phyloP scores from a whole-genome alignment of 805 yeast genomes.

The Starmera dryadoides region DNA sequence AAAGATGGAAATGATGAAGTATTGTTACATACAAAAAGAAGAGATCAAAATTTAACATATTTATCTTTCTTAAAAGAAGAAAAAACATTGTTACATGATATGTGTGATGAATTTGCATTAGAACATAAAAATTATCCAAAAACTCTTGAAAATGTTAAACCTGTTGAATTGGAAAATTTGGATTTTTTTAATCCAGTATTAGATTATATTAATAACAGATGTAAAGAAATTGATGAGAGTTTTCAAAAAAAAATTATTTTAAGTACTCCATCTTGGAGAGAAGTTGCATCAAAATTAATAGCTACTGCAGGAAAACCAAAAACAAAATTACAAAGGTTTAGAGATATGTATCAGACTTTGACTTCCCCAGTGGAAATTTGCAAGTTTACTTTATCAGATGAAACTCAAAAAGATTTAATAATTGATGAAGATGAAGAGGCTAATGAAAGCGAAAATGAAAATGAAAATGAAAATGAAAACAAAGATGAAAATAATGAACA shows the following conservation, averaged over 20 bases:
- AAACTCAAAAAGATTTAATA: not conserved
- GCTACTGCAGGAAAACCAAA: not conserved
- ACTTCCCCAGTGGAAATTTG: not conserved
- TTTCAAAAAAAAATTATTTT: constrained; percentile 5
- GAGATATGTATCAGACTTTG: not conserved
- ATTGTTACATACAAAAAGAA: constrained; percentile 14
- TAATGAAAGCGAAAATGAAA: not conserved
- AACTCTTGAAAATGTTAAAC: not conserved
- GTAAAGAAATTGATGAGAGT: constrained; percentile 3
- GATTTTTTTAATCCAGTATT: constrained; percentile 12
- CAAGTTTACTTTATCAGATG: not conserved
- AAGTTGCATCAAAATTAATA: not conserved
- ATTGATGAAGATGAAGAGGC: not conserved
- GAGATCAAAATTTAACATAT: constrained; percentile 8
- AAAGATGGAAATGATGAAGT: constrained; percentile 37
- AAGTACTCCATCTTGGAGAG: not conserved
- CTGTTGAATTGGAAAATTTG: constrained; percentile 1
- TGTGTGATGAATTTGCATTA: not conserved
- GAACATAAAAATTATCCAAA: not conserved
- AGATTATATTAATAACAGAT: constrained; percentile 4
- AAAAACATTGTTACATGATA: constrained; percentile 3
- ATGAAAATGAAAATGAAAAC: not conserved
- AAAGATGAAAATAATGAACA: not conserved
- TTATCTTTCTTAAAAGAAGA: constrained; percentile 8
- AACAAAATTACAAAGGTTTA: not conserved